Evolutionary conservation across 2,329 filamentous ascomycete species (phyloP).

Genomic region (Arthrobotrys iridis): DNA sequence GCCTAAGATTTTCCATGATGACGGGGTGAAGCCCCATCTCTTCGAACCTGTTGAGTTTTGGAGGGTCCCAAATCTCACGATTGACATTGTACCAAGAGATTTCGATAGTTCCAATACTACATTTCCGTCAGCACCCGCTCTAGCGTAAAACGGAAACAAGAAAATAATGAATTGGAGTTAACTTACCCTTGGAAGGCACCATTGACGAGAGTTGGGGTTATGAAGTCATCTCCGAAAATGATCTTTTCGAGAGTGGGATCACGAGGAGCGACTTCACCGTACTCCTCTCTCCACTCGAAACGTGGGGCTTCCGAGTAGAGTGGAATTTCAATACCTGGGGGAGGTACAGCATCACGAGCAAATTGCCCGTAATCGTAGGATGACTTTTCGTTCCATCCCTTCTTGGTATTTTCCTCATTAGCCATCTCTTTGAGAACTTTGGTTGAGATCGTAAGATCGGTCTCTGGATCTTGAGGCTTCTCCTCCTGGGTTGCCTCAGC

Average conservation of each 20-base stretch:
- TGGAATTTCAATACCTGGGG: background rate
- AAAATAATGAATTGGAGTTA: constrained; percentile 55
- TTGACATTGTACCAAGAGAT: constrained; percentile 70
- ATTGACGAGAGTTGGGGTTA: constrained; percentile 8
- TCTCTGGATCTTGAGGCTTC: constrained; percentile 35
- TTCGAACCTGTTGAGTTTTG: constrained; percentile 67
- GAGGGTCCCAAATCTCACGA: constrained; percentile 64
- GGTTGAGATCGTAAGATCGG: constrained; percentile 32
- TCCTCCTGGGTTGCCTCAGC: constrained; percentile 24
- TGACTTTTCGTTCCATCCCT: constrained; percentile 58
- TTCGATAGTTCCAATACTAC: constrained; percentile 68
- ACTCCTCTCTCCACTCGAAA: constrained; percentile 87
- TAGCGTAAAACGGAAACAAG: no score
- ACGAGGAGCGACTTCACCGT: constrained; percentile 82
- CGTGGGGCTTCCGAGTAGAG: constrained; percentile 63
- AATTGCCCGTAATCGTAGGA: constrained; percentile 64
- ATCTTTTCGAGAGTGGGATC: constrained; percentile 76
- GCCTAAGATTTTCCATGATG: constrained; percentile 78
- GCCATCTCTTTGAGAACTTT: constrained; percentile 20
- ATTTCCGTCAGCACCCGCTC: background rate
- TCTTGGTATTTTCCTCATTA: constrained; percentile 58
- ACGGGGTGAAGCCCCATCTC: constrained; percentile 85
- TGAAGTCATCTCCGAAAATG: constrained; percentile 72
- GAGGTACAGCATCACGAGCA: constrained; percentile 10
- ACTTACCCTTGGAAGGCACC: constrained; percentile 36